Conservation (phyloP, 2,329 filamentous ascomycete genomes). For the Daldinia sp. region DNA sequence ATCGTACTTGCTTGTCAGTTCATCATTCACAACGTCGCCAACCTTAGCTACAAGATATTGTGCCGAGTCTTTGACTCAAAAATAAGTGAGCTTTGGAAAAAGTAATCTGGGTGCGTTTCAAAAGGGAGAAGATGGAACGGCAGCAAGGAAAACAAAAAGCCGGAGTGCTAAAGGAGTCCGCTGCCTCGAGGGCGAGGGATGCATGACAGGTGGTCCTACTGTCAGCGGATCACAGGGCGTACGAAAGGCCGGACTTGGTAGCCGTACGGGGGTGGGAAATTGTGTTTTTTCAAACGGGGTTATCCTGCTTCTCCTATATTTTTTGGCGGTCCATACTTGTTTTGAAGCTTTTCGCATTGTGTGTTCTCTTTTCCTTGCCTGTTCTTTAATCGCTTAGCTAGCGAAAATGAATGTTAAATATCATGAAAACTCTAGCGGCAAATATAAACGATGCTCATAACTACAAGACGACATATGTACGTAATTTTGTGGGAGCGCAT, state of each 20-base stretch:
- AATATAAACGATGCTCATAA: constrained; percentile 41
- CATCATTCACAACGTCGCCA: constrained; percentile 34
- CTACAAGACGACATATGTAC: background rate
- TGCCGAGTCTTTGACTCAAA: constrained; percentile 23
- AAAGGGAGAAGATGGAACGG: constrained; percentile 25
- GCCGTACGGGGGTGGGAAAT: constrained; percentile 26
- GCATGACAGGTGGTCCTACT: constrained; percentile 23
- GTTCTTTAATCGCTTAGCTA: constrained; percentile 32
- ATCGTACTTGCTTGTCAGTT: constrained; percentile 41
- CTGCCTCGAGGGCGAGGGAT: constrained; percentile 26
- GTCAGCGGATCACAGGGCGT: constrained; percentile 29
- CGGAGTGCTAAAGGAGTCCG: constrained; percentile 24
- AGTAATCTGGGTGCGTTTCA: constrained; percentile 28
- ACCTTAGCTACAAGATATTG: constrained; percentile 32
- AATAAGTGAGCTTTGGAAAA: constrained; percentile 37
- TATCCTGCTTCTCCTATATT: constrained; percentile 39
- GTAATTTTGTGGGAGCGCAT: background rate
- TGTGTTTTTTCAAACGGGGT: constrained; percentile 30
- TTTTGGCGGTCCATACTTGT: constrained; percentile 34
- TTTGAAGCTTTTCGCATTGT: constrained; percentile 42
- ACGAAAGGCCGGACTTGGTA: constrained; percentile 20
- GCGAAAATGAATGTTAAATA: constrained; percentile 38
- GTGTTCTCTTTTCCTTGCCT: constrained; percentile 34
- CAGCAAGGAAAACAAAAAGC: constrained; percentile 29
- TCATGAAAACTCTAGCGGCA: constrained; percentile 39